phyloP scores from a whole-genome alignment of 1,139 yeast species.

The Magnusiomyces tetraspermus region DNA sequence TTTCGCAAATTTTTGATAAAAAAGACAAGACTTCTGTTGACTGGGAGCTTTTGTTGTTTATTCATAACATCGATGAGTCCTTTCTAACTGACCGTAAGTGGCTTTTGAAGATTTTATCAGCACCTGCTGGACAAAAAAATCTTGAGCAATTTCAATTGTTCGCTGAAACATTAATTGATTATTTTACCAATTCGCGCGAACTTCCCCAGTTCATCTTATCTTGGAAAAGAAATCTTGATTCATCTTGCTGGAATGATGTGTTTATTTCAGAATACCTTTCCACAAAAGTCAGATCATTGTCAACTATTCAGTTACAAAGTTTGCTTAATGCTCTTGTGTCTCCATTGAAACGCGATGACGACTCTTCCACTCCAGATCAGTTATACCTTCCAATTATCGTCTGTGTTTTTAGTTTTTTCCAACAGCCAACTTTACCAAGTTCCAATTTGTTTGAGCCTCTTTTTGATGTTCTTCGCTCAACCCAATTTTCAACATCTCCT shows the following conservation, averaged over 20 bases:
- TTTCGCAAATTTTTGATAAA: slow-evolving; percentile 5
- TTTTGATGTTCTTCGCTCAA: slow-evolving; percentile 6
- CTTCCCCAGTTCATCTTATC: slow-evolving; percentile 11
- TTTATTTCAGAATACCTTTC: slow-evolving; percentile 14
- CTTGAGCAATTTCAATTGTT: slow-evolving; percentile 7
- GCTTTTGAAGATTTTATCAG: slow-evolving; percentile 8
- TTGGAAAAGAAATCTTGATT: slow-evolving; percentile 12
- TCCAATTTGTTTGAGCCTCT: slow-evolving; percentile 7
- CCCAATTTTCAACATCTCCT: slow-evolving; percentile 4
- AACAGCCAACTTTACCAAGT: slow-evolving; percentile 11
- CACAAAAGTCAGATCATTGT: slow-evolving; percentile 15
- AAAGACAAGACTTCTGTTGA: slow-evolving; percentile 5
- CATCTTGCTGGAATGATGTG: slow-evolving; percentile 17
- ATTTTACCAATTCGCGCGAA: slow-evolving; percentile 15
- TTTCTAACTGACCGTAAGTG: slow-evolving; percentile 9
- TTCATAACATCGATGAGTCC: slow-evolving; percentile 11
- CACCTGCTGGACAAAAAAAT: slow-evolving; percentile 2
- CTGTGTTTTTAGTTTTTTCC: slow-evolving; percentile 13
- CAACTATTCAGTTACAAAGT: slow-evolving; percentile 18
- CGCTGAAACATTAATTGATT: slow-evolving; percentile 12
- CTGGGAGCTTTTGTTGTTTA: slow-evolving; percentile 13
- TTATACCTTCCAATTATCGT: slow-evolving; percentile 11
- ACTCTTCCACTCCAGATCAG: slow-evolving; percentile 9
- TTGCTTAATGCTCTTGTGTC: slow-evolving; percentile 12
- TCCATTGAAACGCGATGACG: slow-evolving; percentile 2